A percentile compares a stretch with the other conserved stretches of the same genome.
Conservation (phyloP, 73 alveolate genomes). For the Tetrahymena thermophila region DNA sequence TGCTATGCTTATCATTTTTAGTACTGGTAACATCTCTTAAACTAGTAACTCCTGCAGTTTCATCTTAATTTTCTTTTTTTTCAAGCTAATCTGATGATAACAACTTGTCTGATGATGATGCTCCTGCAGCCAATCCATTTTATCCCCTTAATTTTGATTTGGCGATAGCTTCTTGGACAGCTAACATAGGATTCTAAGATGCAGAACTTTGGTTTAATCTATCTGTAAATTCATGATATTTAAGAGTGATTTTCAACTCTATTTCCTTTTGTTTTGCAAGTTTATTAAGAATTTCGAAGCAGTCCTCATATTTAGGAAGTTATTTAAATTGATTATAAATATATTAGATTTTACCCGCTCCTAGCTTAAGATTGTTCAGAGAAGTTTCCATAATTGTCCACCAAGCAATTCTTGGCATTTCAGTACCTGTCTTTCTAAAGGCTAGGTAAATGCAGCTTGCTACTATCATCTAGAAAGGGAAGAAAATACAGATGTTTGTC, state of each 20-base stretch:
- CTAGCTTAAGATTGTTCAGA: not conserved
- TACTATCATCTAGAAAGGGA: not conserved
- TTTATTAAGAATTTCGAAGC: not conserved
- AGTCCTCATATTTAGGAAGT: not conserved
- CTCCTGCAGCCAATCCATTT: not conserved
- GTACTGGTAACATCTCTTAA: not conserved
- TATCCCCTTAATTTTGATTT: not conserved
- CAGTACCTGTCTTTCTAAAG: not conserved
- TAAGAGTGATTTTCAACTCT: not conserved
- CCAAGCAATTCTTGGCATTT: conserved; percentile 2
- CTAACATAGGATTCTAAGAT: not conserved
- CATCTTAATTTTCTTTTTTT: not conserved
- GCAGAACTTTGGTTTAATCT: not conserved
- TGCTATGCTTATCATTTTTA: not conserved
- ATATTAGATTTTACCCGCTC: conserved; percentile 1
- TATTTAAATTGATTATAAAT: not conserved
- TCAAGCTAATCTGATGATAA: not conserved
- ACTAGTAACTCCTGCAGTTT: not conserved
- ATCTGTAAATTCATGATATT: not conserved
- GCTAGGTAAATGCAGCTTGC: not conserved
- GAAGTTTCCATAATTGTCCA: conserved; percentile 1
- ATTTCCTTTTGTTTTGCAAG: not conserved
- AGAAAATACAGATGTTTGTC: not conserved
- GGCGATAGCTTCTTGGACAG: not conserved
- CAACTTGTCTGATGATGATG: not conserved